phyloP scores from a whole-genome alignment of 441 rosid genomes.

The Mallotus japonicus region DNA sequence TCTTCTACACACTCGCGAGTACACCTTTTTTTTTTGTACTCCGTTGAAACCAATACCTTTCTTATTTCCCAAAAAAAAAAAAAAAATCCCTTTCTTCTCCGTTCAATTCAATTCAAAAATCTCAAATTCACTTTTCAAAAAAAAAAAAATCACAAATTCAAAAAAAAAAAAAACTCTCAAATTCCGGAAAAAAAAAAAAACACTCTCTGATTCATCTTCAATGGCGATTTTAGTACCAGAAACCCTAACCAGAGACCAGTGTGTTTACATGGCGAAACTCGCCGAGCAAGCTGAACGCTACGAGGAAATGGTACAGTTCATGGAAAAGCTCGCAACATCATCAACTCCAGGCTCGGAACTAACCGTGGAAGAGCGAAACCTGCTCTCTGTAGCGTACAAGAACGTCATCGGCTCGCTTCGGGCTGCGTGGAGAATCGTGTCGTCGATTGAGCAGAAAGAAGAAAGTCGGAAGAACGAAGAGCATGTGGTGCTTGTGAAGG shows the following conservation, averaged over 20 bases:
- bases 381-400: conserved; percentile 80
- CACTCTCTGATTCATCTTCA: background rate
- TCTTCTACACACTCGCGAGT: no score
- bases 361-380: conserved; percentile 75
- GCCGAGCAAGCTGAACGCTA: conserved; percentile 84
- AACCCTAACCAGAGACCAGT: conserved; percentile 63
- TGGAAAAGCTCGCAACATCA: conserved; percentile 60
- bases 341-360: conserved; percentile 71
- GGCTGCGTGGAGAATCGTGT: conserved; percentile 81
- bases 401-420: conserved; percentile 90
- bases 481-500: conserved; percentile 65
- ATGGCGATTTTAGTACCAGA: conserved; percentile 25
- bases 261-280: conserved; percentile 54
- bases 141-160: background rate
- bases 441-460: conserved; percentile 84
- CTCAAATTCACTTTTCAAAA: no score
- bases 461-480: conserved; percentile 64
- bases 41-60: no score
- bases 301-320: conserved; percentile 88
- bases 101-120: no score
- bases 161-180: background rate
- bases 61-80: no score
- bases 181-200: background rate
- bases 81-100: no score
- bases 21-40: no score